Evolutionary conservation across 148 eudicot species (phyloP).

Genomic region (Selenicereus undatus): DNA sequence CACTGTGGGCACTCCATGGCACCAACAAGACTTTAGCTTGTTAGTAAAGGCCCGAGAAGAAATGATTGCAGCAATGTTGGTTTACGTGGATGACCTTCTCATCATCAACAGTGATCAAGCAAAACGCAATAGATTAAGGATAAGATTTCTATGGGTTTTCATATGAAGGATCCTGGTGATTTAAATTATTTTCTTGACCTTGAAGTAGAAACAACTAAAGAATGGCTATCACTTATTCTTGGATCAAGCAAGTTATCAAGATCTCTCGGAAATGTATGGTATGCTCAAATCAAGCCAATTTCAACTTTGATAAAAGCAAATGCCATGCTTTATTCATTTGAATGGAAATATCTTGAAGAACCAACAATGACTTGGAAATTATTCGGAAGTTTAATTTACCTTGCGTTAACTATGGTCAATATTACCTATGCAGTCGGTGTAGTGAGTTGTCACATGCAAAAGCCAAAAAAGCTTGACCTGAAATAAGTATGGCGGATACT

Average conservation of each 20-base stretch:
- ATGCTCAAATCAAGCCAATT: constrained; percentile 23
- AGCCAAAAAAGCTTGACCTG: background rate
- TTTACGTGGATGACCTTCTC: background rate
- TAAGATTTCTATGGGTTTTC: background rate
- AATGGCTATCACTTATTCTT: constrained; percentile 16
- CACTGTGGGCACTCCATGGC: constrained; percentile 4
- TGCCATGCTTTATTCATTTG: background rate
- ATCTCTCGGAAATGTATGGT: constrained; percentile 3
- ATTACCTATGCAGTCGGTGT: background rate
- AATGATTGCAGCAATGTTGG: background rate
- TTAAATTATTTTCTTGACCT: constrained; percentile 18
- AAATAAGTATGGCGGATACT: background rate
- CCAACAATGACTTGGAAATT: constrained; percentile 9
- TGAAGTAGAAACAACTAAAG: constrained; percentile 2
- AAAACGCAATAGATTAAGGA: background rate
- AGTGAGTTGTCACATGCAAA: background rate
- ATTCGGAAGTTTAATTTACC: constrained; percentile 17
- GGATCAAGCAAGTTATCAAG: constrained; percentile 11
- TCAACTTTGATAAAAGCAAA: constrained; percentile 6
- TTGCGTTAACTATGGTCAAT: background rate
- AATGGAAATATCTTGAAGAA: constrained; percentile 16
- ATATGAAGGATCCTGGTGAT: background rate
- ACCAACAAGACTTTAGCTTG: constrained; percentile 15
- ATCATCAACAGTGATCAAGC: background rate
- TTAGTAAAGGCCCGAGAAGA: constrained; percentile 15